A percentile compares a stretch with the other conserved stretches of the same genome.
These are phyloP conservation scores for Manihot esculenta DNA, from an alignment of 441 rosid species.

Conservation along the genomic window DNA sequence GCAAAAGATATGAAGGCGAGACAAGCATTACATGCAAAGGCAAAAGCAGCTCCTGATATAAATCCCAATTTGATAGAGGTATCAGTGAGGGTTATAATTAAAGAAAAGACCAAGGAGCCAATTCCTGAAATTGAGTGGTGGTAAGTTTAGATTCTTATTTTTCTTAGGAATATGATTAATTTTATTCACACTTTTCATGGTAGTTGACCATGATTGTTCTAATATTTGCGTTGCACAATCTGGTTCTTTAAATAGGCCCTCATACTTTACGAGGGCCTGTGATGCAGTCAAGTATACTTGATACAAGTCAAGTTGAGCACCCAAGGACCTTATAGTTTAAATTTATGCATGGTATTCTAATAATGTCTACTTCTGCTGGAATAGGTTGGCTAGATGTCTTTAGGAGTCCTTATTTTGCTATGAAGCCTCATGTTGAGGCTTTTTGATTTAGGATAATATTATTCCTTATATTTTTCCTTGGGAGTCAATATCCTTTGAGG, in stretches of 20 bases:
- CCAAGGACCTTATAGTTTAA: no score
- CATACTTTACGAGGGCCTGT: not conserved
- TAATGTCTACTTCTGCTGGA: no score
- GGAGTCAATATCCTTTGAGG: no score
- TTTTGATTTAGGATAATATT: no score
- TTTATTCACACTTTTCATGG: not conserved
- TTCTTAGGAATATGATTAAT: not conserved
- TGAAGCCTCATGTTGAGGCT: no score
- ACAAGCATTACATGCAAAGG: conserved; percentile 91
- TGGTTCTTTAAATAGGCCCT: not conserved
- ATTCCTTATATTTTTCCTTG: no score
- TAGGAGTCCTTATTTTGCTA: no score
- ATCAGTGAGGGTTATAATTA: conserved; percentile 61
- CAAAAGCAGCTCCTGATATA: conserved; percentile 70
- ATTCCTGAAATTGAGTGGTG: conserved; percentile 96
- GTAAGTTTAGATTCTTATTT: conserved; percentile 42
- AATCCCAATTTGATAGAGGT: conserved; percentile 95
- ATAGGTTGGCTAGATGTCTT: no score
- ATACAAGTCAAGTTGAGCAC: no score
- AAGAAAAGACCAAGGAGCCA: conserved; percentile 67
- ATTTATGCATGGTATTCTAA: no score
- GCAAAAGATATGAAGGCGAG: conserved; percentile 84
- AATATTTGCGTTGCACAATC: not conserved
- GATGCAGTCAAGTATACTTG: no score
- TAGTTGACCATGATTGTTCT: not conserved